Conservation (phyloP, 2,329 filamentous ascomycete species). For the Fusarium musae region DNA sequence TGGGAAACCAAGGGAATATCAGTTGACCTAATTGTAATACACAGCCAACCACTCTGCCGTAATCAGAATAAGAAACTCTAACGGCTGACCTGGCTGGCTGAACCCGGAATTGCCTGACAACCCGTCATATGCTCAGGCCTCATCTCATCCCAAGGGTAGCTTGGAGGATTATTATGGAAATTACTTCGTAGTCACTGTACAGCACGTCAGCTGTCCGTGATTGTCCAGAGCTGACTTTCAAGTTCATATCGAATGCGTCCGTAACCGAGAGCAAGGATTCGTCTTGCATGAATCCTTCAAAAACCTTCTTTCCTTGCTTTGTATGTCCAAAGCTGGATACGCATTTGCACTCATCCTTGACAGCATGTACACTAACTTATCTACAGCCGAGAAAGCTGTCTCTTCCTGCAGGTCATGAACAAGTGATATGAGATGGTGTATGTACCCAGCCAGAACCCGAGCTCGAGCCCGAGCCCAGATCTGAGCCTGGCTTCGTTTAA, state of each 20-base stretch:
- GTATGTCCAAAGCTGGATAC: background rate
- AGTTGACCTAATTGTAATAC: constrained; percentile 15
- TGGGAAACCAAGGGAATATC: constrained; percentile 12
- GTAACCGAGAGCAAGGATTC: constrained; percentile 23
- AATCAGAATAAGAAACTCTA: constrained; percentile 15
- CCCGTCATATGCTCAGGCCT: constrained; percentile 21
- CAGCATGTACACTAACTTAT: background rate
- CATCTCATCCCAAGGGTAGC: background rate
- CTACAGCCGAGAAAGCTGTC: constrained; percentile 7
- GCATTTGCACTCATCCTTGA: constrained; percentile 6
- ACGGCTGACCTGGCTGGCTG: constrained; percentile 30
- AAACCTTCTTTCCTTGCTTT: constrained; percentile 23
- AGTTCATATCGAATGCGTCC: constrained; percentile 1
- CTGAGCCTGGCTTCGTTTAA: constrained; percentile 20
- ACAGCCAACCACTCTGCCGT: constrained; percentile 15
- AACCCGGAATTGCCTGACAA: constrained; percentile 22
- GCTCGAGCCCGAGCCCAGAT: constrained; percentile 38
- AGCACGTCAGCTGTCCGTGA: constrained; percentile 17
- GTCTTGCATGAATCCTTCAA: background rate
- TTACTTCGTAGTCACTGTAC: background rate
- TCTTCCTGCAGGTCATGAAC: constrained; percentile 5
- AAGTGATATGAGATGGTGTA: constrained; percentile 22
- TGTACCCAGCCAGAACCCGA: constrained; percentile 1
- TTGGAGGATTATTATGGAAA: constrained; percentile 9
- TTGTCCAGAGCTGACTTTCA: constrained; percentile 18